Percentiles rank a stretch among this genome's conserved stretches.
Conservation (phyloP, 164 flowering plant species). For the Hamamelis virginiana region DNA sequence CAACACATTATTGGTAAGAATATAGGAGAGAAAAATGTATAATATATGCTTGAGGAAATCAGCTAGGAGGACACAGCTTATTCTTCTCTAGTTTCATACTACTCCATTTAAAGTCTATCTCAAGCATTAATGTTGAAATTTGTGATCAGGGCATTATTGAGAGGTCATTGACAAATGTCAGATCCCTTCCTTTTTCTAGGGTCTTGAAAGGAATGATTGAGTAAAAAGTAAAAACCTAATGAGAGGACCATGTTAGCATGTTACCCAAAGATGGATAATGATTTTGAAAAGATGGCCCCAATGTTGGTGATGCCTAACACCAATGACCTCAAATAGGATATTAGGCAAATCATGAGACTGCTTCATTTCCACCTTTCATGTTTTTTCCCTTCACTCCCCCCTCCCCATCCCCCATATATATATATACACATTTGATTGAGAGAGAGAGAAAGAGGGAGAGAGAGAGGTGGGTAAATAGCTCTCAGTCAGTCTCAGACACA, state of each 20-base stretch:
- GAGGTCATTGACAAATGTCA: conserved; percentile 7
- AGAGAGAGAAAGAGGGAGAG: neutral
- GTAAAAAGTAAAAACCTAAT: neutral
- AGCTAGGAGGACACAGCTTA: too few relatives aligned
- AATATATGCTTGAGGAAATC: too few relatives aligned
- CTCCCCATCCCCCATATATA: too few relatives aligned
- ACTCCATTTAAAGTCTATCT: too few relatives aligned
- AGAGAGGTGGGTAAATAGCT: neutral
- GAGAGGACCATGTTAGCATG: conserved; percentile 20
- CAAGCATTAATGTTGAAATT: too few relatives aligned
- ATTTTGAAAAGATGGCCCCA: conserved; percentile 18
- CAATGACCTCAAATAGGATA: neutral
- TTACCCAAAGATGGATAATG: conserved; percentile 24
- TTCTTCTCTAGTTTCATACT: too few relatives aligned
- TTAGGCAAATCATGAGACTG: conserved; percentile 1
- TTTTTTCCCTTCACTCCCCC: neutral
- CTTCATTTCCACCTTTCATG: neutral
- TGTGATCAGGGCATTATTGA: conserved; percentile 7
- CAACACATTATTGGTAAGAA: too few relatives aligned
- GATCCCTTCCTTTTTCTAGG: neutral
- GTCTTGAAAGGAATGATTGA: neutral
- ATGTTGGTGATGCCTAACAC: conserved; percentile 11
- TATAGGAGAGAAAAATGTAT: too few relatives aligned
- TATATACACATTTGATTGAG: too few relatives aligned
- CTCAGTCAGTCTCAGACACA: neutral